phyloP scores from a whole-genome alignment of 1,284 basidiomycete genomes.

The Ganoderma sp. region DNA sequence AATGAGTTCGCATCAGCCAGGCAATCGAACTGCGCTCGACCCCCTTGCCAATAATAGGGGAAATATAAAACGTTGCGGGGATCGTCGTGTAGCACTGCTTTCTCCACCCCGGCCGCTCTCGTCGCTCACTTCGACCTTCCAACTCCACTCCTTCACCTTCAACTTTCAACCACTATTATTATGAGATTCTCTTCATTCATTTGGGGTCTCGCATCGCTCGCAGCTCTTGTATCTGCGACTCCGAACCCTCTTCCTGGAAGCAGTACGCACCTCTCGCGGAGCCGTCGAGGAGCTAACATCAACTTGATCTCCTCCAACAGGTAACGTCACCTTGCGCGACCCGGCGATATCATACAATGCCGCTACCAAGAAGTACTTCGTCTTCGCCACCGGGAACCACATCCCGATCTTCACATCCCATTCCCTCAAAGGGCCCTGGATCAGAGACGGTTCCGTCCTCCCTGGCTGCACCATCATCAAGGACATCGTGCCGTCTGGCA shows the following conservation, averaged over 20 bases:
- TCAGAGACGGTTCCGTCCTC: not conserved
- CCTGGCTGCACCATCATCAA: not conserved
- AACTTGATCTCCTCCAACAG: not conserved
- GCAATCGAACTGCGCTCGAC: no score
- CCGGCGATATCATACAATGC: not conserved
- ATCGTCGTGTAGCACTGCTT: no score
- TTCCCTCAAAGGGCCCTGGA: not conserved
- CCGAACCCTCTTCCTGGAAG: not conserved
- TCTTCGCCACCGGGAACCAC: not conserved
- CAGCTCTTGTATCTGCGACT: not conserved
- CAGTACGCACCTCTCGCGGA: not conserved
- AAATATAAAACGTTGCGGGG: no score
- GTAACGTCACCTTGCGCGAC: not conserved
- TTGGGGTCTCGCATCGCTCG: not conserved
- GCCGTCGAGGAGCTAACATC: not conserved
- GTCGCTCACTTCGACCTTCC: no score
- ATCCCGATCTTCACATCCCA: not conserved
- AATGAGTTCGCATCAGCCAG: no score
- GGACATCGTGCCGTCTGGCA: not conserved
- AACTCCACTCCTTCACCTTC: no score
- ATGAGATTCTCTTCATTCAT: not conserved
- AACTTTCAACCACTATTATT: not conserved
- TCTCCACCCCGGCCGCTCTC: no score
- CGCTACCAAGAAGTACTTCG: not conserved
- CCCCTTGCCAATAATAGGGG: no score